Conservation (phyloP, 148 eudicot species). For the Rhododendron mucronatum region DNA sequence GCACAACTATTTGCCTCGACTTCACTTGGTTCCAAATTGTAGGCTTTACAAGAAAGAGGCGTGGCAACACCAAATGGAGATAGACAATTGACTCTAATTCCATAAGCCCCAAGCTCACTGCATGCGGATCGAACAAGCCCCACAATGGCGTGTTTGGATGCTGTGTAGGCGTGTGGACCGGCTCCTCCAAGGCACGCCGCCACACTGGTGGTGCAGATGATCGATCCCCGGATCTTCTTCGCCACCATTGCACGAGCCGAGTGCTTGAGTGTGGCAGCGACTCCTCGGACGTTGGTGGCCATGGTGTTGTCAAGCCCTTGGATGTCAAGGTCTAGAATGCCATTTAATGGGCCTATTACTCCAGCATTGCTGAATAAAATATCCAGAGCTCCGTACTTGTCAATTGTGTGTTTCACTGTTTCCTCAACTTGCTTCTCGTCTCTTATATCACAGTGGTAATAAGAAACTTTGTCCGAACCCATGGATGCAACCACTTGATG, state of each 20-base stretch:
- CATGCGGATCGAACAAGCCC: conserved; percentile 64
- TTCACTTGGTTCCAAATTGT: conserved; percentile 32
- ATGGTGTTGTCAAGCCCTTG: neutral
- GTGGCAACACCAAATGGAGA: conserved; percentile 84
- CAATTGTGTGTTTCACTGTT: conserved; percentile 28
- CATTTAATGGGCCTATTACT: neutral
- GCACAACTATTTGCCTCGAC: conserved; percentile 32
- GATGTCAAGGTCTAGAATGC: conserved; percentile 4
- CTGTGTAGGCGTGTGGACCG: conserved; percentile 53
- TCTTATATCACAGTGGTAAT: conserved; percentile 54
- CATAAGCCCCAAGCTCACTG: conserved; percentile 63
- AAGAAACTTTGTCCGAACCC: conserved; percentile 24
- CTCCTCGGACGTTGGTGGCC: conserved; percentile 37
- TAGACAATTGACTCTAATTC: conserved; percentile 66
- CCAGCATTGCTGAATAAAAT: neutral
- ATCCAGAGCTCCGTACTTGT: conserved; percentile 27
- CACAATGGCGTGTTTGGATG: conserved; percentile 65
- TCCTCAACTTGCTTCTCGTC: conserved; percentile 48
- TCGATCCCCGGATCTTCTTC: conserved; percentile 43
- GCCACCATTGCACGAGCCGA: conserved; percentile 58
- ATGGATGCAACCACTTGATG: conserved; percentile 27
- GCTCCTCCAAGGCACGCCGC: conserved; percentile 48
- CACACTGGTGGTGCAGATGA: conserved; percentile 64
- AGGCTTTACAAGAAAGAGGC: conserved; percentile 51
- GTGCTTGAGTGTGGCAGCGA: conserved; percentile 55